Conservation (phyloP, 1,139 yeast species). For the Eremothecium cymbalariae region DNA sequence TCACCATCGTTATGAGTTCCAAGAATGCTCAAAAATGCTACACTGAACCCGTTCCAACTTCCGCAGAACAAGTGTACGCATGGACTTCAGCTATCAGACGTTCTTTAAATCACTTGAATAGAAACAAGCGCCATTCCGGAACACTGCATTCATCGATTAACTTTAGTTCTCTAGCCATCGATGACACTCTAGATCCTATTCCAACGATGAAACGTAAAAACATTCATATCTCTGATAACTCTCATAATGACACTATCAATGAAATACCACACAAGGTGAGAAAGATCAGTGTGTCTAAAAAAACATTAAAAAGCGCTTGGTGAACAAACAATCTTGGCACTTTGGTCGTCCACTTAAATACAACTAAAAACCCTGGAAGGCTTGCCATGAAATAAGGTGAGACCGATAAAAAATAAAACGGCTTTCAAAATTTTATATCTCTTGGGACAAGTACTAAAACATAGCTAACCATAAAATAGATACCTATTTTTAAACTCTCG, state of each 20-base stretch:
- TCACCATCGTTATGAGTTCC: slow-evolving; percentile 16
- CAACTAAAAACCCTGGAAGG: no score
- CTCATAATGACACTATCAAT: slow-evolving; percentile 12
- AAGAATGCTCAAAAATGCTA: slow-evolving; percentile 20
- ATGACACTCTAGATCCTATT: slow-evolving; percentile 14
- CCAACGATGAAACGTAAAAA: slow-evolving; percentile 19
- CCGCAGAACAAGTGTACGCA: slow-evolving; percentile 15
- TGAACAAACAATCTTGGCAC: no score
- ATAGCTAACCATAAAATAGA: no score
- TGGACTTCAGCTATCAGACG: slow-evolving; percentile 19
- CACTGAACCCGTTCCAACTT: slow-evolving; percentile 15
- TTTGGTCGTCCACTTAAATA: no score
- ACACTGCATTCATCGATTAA: slow-evolving; percentile 15
- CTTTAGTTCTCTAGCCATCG: slow-evolving; percentile 17
- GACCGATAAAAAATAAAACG: slow-evolving; percentile 1
- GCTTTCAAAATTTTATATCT: no score
- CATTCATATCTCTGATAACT: slow-evolving; percentile 15
- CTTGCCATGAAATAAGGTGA: not conserved
- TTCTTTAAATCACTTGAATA: slow-evolving; percentile 3
- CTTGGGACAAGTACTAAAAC: no score
- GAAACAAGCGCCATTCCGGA: not conserved
- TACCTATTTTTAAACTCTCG: no score
- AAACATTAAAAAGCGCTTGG: slow-evolving; percentile 28
- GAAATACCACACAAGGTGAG: slow-evolving; percentile 20
- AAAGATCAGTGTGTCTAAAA: slow-evolving; percentile 30